Evolutionary conservation across 345 rosid genomes (phyloP), one percentile per base, ranked within the genome.

Genomic region (Rhodomyrtus tomentosa): DNA sequence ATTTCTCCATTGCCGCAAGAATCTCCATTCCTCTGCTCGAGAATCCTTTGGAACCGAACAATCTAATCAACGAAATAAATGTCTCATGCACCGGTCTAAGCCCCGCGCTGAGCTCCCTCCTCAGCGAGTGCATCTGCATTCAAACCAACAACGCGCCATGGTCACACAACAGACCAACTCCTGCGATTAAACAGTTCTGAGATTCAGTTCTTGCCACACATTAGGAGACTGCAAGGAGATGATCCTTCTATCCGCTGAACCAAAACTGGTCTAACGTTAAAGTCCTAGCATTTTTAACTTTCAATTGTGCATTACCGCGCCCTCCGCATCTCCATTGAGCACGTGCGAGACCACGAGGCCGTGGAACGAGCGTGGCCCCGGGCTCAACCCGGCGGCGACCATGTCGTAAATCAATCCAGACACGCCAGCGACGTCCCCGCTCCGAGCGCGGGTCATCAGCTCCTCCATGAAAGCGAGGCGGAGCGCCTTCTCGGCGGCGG

Each of bases 321-420:
- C 99, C 89, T 93, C 92, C 5, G 83, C 92, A 87, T 96, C 98
- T 72, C 95, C 97, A 50, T 88, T 91, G 53, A 96, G 95, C 24
- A 85, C 87, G 80, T 93, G 89, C 52, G 98, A 93, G 6, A 92
- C 95, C 38, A 96, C 92, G 29, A 96, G 93, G 24, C 99, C 99
- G 85, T 96, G 99, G 85, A 93, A 96, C 38, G 99, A 94, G 86
- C 98, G 93, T 21, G 98, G 98, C 40, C 99, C 98, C 38, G 99
- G 98, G 87, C 82, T 88, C 59, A 96, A 91, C 20, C 99, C 99
- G 62, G 98, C 98, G 20, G 99, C 98, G 82, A 96, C 86, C 99
- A 96, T 96, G 89, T 96, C 99, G 62, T 93, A 94, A 76, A 96
- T 93, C 88, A 95, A 95, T 22, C 93, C 95, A 4, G 94, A 91